These are phyloP conservation scores for Cudoniella acicularis DNA, from an alignment of 495 filamentous ascomycete species.

Conservation along the genomic window DNA sequence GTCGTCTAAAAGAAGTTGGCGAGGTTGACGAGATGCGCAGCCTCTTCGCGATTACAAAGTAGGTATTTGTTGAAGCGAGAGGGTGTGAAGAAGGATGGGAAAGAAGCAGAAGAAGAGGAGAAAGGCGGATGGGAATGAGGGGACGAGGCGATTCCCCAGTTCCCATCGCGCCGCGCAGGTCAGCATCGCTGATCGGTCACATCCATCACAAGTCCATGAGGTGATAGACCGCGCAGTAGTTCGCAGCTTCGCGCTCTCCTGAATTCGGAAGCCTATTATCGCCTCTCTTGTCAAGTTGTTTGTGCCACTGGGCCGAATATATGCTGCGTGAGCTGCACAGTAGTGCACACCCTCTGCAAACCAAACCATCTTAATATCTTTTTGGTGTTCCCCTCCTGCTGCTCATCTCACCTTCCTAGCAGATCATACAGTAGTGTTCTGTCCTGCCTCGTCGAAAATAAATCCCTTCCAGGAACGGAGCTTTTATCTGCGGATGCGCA, in stretches of 20 bases:
- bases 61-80: background rate
- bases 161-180: too few species aligned
- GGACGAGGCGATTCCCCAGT: background rate
- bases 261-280: too few species aligned
- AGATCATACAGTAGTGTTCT: background rate
- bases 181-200: too few species aligned
- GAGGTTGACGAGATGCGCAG: background rate
- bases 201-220: too few species aligned
- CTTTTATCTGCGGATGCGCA: background rate
- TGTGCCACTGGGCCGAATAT: too few species aligned
- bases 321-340: too few species aligned
- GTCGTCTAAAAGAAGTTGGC: conserved; percentile 4
- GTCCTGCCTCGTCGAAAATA: background rate
- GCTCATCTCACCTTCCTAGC: background rate
- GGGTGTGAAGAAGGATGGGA: background rate
- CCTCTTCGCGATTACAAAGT: background rate
- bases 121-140: background rate
- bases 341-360: background rate
- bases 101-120: background rate
- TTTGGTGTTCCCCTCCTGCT: background rate
- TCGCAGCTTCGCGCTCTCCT: too few species aligned
- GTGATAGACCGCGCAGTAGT: too few species aligned
- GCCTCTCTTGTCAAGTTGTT: too few species aligned
- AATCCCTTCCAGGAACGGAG: background rate
- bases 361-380: background rate